Evolutionary conservation across 106 monocot genomes (phyloP), one percentile per base, ranked within the genome.

Genomic region (Acanthochlamys bracteata): DNA sequence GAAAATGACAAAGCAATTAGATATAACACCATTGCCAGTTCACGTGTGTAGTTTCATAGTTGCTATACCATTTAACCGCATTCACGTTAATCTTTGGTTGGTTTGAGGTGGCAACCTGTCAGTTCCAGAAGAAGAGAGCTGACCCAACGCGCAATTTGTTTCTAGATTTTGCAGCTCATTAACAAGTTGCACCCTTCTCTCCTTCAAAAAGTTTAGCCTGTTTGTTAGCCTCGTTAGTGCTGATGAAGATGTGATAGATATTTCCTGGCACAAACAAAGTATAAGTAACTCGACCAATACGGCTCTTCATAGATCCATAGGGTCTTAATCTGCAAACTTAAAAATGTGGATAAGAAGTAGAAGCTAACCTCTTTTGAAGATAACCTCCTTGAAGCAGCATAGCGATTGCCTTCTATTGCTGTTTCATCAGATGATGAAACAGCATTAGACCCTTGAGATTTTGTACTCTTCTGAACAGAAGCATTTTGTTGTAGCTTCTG

Each of bases 181-280:
- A 23, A 71, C 86, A 53, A 86, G 83, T 66, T 89, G 83, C 24
- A 74, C 68, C 13, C 82, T 69, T 26, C 89, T 71, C 71, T 94
- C 89, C 73, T 90, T 94, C 53, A 94, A 77, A 60, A 94, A 86
- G 60, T 86, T 71, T 39, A 94, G 84, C 46, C 89, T 83, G 64
- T 71, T 84, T 14, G 93, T 89, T 60, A 94, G 67, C 73, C 79
- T 89, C 0, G 71, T 66, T 27, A 89, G 39, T 21, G 86, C 74
- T 0, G 75, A 70, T 40, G 80, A 51, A 8, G 84, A 39, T 56
- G 80, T 39, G 10, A 74, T 20, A 8, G 59, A 53, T 51, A 57
- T n/a, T 63, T 78, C 78, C 71, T 74, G 72, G 67, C 56, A 51
- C 4, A 66, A 12, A 20, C 60, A 54, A 16, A 53, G 25, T 20